Evolutionary conservation across 352 stramenopile species (phyloP), one percentile per base, ranked within the genome.

Genomic region (Pythium grandisporangium): DNA sequence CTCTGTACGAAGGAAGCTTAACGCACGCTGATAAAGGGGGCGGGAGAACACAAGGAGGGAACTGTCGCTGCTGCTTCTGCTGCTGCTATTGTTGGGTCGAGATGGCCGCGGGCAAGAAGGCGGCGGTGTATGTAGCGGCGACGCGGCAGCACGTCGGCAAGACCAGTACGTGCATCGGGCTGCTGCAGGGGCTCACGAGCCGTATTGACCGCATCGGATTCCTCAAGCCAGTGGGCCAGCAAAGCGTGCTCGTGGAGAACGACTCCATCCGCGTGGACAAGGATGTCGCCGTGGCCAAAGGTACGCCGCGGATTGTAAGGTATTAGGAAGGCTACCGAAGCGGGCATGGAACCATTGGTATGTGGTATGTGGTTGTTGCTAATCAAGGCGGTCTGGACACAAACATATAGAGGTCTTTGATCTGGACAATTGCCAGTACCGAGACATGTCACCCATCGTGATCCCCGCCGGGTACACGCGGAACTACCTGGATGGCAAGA

Each of bases 401-500:
- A n/a, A n/a, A n/a, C n/a, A 16, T 4, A 29, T 55, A 87, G 91
- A 98, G 70, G 87, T 97, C 48, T 99, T 99, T 48, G 63, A 87
- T 37, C 60, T 99, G 24, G 65, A 88, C 46, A 74, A 89, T 35
- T 92, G 95, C 43, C 70, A 90, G 25, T 99, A 98, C 64, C 49
- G 63, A 32, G 70, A 98, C 53, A 98, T 98, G 95, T 96, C 77
- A 37, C 95, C 95, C 10, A 92, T 98, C 5, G 84, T 98, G 51
- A 97, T 99, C 55, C 94, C 93, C 10, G 52, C 65, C 4, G 93
- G 93, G 6, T 99, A 99, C 59, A 99, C 94, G 23, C 93, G 92
- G 51, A 60, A 96, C n/a, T 98, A 93, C 53, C 67, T 98, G 17
- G 93, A 98, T 49, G 91, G 92, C 17, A 64, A 97, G 50, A 92